Base-by-base conservation (phyloP, 257 asterid species). In the Ocimum tenuiflorum region DNA sequence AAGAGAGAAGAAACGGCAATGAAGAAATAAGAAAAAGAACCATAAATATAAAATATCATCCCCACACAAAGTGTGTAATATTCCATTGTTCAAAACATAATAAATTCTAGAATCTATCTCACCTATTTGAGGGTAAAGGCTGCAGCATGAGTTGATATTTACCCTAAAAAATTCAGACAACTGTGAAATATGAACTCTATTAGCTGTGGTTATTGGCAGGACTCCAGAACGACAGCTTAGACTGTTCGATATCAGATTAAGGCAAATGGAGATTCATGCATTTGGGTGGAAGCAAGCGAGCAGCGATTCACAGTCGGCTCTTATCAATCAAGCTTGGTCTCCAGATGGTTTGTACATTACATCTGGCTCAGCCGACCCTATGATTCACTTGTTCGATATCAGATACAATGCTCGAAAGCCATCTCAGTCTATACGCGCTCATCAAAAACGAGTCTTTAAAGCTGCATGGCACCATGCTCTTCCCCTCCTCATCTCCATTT, bases 241-340 rank as follows among this genome's bases (percentile, higher is more conserved):
- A 39, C 77, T 92, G 68, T 89, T 72, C 54, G 99, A 92, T 72
- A 67, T 89, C 7, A 70, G 97, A 73, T 20, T 75, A 67, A 84
- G 91, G 80, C 78, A 68, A 43, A 58, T 77, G 57, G 96, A 80
- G 81, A 56, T 83, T 55, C 94, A 85, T 45, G 75, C 88, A 0
- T 81, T 87, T 6, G 97, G 99, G n/a, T 89, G 92, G 89, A 86
- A 86, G 75, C 97, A 94, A 77, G 94, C 88, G 75, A 81, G 85
- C 63, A 90, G 88, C 14, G 99, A 87, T 6, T 73, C 95, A 24
- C 97, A 94, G 36, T 94, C 99, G 2, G 95, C 97, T 27, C 91
- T 89, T 14, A 80, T 94, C 76, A 85, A 83, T 47, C 99, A 89
- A 85, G 79, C 88, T 0, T 90, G 97, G 99, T 90, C 97, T 10